Base-by-base conservation (phyloP, 805 yeast species). In the Ogataea ramenticola region DNA sequence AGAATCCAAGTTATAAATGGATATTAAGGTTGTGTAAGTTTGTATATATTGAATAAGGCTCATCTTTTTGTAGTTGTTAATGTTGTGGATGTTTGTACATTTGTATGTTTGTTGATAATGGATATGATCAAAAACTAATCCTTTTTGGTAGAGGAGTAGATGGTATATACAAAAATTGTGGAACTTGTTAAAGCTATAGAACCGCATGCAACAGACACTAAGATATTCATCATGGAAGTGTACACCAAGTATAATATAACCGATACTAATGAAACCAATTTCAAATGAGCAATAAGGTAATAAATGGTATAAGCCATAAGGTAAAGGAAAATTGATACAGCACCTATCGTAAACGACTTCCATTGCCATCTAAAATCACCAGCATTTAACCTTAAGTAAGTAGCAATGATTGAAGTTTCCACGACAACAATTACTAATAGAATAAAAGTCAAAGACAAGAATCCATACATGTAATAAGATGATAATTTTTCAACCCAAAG, bases 401-500 rank as follows among this genome's bases (percentile, higher is more conserved):
- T 72, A 6, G 84, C 79, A 36, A 87, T 77, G 21, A 87, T 71
- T 9, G 90, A 77, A 43, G 84, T 76, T 60, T 87, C 95, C 34
- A 78, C 66, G 19, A 86, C 79, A 14, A 85, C 79, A 31, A 84
- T 67, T 37, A 78, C 62, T 31, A 86, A 67, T 37, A 86, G 64
- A 5, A 78, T 46, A 29, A 80, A 70, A 4, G 88, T 82, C 24
- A 79, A 65, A 20, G 82, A 70, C 20, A 88, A 65, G 56, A 86
- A 87, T 2, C 95, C 93, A 61, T 84, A 87, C 75, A 80, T 75
- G 66, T 80, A 84, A 61, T 84, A 85, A 55, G 79, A 85, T 3
- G 90, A 77, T 0, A 89, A 77, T 60, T 83, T 83, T 54, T 85
- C 89, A 46, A 82, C 66, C 91, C 95, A 86, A 11, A 86, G 68